Conservation (phyloP, 2,329 filamentous ascomycete genomes). For the Fusarium sp. region DNA sequence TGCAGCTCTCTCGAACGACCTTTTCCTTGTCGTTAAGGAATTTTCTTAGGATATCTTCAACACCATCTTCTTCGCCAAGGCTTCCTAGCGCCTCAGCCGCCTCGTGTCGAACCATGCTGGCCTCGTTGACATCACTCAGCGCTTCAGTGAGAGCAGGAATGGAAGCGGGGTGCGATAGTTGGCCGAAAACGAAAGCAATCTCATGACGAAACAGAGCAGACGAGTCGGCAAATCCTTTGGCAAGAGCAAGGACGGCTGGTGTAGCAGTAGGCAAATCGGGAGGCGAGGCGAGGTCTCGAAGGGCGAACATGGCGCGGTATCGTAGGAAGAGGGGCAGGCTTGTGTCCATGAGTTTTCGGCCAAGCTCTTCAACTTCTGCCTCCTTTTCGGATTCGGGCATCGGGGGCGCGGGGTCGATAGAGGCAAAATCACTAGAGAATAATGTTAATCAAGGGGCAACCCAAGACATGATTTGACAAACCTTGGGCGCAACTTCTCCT, state of each 20-base stretch:
- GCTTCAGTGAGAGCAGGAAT: constrained; percentile 87
- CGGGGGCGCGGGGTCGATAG: constrained; percentile 93
- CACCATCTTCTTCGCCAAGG: constrained; percentile 90
- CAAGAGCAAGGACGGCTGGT: constrained; percentile 86
- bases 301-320: constrained; percentile 97
- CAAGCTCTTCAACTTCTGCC: constrained; percentile 81
- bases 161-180: constrained; percentile 94
- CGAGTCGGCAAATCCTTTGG: constrained; percentile 83
- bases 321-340: constrained; percentile 85
- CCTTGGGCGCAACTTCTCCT: constrained; percentile 85
- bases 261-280: constrained; percentile 90
- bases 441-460: constrained; percentile 45
- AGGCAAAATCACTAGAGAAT: constrained; percentile 83
- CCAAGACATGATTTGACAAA: constrained; percentile 54
- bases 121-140: constrained; percentile 82
- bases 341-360: constrained; percentile 81
- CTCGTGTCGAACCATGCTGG: constrained; percentile 97
- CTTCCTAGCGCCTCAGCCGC: constrained; percentile 96
- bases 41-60: constrained; percentile 83
- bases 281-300: constrained; percentile 93
- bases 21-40: constrained; percentile 92
- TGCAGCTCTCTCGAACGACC: constrained; percentile 92
- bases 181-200: constrained; percentile 97
- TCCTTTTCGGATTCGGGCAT: constrained; percentile 76
- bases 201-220: constrained; percentile 97